Base-by-base conservation (phyloP, 225 moss, liverwort and hornwort species). In the Anthoceros angustus region DNA sequence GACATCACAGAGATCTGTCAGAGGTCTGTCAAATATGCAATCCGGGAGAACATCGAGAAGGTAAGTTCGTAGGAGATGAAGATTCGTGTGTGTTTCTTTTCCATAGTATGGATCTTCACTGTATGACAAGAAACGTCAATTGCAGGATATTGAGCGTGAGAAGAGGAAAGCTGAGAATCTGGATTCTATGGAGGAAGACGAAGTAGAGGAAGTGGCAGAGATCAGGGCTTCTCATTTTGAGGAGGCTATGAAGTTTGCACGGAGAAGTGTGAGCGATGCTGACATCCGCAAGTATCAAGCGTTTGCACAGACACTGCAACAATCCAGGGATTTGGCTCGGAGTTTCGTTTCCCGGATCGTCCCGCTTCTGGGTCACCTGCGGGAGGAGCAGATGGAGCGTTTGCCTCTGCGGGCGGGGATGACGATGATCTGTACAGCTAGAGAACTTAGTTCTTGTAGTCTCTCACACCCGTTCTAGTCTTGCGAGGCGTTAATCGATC, bases 1-100 rank as follows among this genome's bases (percentile, higher is more conserved):
- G 93, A 93, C 64, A 93, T 93, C 50, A 94, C 94, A 6, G 94
- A 94, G 72, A 94, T 93, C 20, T 93, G 93, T 73, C 89, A 93
- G 71, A 82, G 93, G 41, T 83, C 93, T 2, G 80, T 77, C 40
- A 93, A 90, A 74, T 93, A 89, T 49, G 89, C 92, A 2, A 93
- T 93, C 48, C 85, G 92, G 38, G 89, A 93, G 46, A 87, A 89
- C 63, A 93, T 93, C 43, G 93, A 93, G 70, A 84, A 93, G 89
- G 92, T 93, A n/a, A 3, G 55, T 15, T 7, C 46, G 4, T 55
- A 32, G 32, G 32, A 1, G 32, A 32, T 1, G 32, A 4, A 32
- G 32, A 32, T 1, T 32, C 2, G 4, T 32, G 32, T 32, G 32
- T 32, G 32, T 32, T 32, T 32, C 2, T 1, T 32, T 1, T 32